These are phyloP conservation scores for Pelargonium fulgidum DNA, from an alignment of 441 rosid genomes.

Conservation along the genomic window DNA sequence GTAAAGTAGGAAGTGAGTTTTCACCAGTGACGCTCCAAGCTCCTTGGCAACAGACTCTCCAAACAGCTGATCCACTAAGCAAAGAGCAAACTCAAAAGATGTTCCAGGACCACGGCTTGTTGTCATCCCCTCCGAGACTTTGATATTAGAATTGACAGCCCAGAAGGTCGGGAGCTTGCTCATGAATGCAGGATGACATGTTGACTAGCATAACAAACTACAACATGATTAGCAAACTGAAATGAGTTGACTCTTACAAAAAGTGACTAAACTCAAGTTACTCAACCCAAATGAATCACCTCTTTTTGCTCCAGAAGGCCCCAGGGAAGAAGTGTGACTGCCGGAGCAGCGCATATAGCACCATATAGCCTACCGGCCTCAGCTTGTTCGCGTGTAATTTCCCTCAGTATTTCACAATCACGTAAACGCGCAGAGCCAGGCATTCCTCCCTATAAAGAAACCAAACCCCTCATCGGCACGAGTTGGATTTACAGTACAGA, in stretches of 20 bases:
- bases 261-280: neutral
- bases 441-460: constrained; percentile 79
- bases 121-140: constrained; percentile 81
- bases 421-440: constrained; percentile 87
- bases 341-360: constrained; percentile 92
- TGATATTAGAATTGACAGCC: constrained; percentile 81
- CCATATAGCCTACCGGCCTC: constrained; percentile 66
- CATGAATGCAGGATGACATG: constrained; percentile 88
- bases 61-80: constrained; percentile 70
- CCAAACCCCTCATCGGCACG: neutral
- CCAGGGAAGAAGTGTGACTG: constrained; percentile 92
- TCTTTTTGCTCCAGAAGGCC: constrained; percentile 66
- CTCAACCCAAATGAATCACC: constrained; percentile 32
- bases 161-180: constrained; percentile 81
- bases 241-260: constrained; percentile 10
- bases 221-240: constrained; percentile 43
- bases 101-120: constrained; percentile 98
- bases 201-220: constrained; percentile 59
- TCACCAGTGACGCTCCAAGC: constrained; percentile 59
- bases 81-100: constrained; percentile 69
- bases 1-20: neutral
- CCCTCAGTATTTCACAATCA: constrained; percentile 56
- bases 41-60: constrained; percentile 69
- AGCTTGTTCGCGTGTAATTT: constrained; percentile 69
- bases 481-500: neutral